phyloP scores from a whole-genome alignment of 2,329 filamentous ascomycete genomes.

The Colletotrichum falcatum region DNA sequence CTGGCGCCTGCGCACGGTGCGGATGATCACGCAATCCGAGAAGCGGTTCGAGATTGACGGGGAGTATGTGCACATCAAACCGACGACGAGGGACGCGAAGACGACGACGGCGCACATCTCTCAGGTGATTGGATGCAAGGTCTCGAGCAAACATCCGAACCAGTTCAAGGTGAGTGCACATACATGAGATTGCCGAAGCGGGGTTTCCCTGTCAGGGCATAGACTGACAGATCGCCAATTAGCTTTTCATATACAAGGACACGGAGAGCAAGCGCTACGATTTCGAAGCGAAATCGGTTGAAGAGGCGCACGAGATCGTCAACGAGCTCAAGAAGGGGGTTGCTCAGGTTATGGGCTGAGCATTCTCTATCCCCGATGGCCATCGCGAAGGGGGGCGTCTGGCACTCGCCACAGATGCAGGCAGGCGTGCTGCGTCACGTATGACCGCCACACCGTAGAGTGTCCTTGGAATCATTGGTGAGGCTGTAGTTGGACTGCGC shows the following conservation, averaged over 20 bases:
- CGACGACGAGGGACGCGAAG: conserved; percentile 74
- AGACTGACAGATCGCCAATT: conserved; percentile 12
- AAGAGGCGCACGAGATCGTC: conserved; percentile 84
- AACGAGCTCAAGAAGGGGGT: conserved; percentile 82
- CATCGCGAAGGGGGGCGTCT: conserved; percentile 7
- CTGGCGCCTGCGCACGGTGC: conserved; percentile 85
- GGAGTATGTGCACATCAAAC: conserved; percentile 89
- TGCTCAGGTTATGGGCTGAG: conserved; percentile 41
- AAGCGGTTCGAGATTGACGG: conserved; percentile 83
- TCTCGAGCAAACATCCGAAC: conserved; percentile 81
- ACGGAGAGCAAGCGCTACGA: conserved; percentile 86
- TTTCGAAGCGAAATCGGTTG: conserved; percentile 79
- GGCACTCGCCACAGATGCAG: conserved; percentile 18
- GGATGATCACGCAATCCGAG: conserved; percentile 81
- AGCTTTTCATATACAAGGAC: conserved; percentile 79
- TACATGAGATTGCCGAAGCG: not conserved
- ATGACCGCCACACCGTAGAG: conserved; percentile 30
- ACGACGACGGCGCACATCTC: conserved; percentile 86
- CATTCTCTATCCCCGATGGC: not conserved
- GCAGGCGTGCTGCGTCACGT: conserved; percentile 16
- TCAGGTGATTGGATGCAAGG: conserved; percentile 85
- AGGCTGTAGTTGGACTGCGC: conserved; percentile 10
- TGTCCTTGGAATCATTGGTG: not conserved
- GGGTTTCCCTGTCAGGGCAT: not conserved
- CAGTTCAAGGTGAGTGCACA: conserved; percentile 75